Evolutionary conservation across 2,329 filamentous ascomycete species (phyloP).

Genomic region (Colletotrichum phormii): DNA sequence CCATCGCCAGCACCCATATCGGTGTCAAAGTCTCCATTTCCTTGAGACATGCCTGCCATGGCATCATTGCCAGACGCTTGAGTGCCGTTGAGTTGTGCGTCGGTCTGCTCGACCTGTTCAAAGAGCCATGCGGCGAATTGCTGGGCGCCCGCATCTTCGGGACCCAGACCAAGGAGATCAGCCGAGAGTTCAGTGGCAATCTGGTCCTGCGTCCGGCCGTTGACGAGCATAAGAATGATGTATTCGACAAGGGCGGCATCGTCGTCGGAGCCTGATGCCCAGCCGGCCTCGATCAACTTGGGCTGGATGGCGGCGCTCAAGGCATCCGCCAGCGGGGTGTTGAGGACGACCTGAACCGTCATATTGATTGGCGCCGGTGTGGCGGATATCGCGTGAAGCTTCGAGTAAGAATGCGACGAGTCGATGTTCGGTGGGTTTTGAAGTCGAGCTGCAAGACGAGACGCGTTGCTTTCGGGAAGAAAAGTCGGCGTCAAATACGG

Average conservation of each 20-base stretch:
- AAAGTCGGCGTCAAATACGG: conserved; percentile 1
- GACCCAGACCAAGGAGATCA: conserved; percentile 84
- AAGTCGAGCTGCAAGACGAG: conserved; percentile 15
- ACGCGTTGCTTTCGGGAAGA: conserved; percentile 24
- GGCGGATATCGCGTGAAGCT: conserved; percentile 19
- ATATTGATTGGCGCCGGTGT: conserved; percentile 61
- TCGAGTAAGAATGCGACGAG: conserved; percentile 13
- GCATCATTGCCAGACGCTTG: conserved; percentile 46
- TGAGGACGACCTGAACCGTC: conserved; percentile 80
- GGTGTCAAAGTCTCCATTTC: conserved; percentile 68
- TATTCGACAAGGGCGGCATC: conserved; percentile 93
- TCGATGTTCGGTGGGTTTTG: conserved; percentile 3
- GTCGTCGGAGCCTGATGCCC: conserved; percentile 82
- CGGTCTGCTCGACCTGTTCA: conserved; percentile 79
- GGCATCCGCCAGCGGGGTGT: conserved; percentile 86
- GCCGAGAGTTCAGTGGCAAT: conserved; percentile 89
- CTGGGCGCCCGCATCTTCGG: conserved; percentile 84
- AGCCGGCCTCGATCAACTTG: conserved; percentile 92
- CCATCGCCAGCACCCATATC: conserved; percentile 75
- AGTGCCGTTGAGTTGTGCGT: conserved; percentile 69
- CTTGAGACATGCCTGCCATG: conserved; percentile 48
- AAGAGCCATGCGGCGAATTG: conserved; percentile 97
- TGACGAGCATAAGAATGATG: conserved; percentile 96
- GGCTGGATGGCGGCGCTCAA: conserved; percentile 86
- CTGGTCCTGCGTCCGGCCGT: conserved; percentile 91